phyloP scores from a whole-genome alignment of 306 rosid genomes.

The Casuarina cunninghamiana region DNA sequence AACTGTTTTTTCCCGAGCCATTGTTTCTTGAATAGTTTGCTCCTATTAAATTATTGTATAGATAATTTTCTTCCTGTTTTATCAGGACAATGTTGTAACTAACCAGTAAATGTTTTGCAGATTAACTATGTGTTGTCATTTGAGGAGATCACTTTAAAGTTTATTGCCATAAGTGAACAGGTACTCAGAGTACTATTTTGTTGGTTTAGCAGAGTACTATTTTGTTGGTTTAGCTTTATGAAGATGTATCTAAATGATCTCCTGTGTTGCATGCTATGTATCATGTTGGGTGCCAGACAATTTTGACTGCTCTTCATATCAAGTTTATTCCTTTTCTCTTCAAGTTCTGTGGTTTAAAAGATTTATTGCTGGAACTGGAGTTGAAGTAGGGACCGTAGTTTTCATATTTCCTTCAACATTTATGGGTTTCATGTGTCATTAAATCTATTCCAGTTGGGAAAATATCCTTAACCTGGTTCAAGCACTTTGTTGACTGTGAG shows the following conservation, averaged over 20 bases:
- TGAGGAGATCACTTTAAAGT: slow-evolving; percentile 93
- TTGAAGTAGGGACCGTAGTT: slow-evolving; percentile 17
- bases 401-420: not conserved
- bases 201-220: slow-evolving; percentile 22
- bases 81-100: slow-evolving; percentile 20
- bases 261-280: not conserved
- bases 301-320: not conserved
- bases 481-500: not conserved
- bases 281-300: not conserved
- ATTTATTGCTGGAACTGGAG: not conserved
- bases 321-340: not conserved
- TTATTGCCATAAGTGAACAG: slow-evolving; percentile 81
- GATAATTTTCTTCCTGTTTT: not conserved
- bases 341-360: not conserved
- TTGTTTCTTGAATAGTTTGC: not conserved
- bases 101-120: slow-evolving; percentile 57
- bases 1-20: not conserved
- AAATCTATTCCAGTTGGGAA: not conserved
- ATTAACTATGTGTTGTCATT: slow-evolving; percentile 82
- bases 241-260: not conserved
- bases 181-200: slow-evolving; percentile 40
- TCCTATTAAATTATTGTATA: not conserved
- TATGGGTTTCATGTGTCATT: slow-evolving; percentile 3
- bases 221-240: slow-evolving; percentile 20
- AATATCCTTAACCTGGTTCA: not conserved